These are phyloP conservation scores for Candida sp. DNA, from an alignment of 1,139 yeast species.

Conservation along the genomic window DNA sequence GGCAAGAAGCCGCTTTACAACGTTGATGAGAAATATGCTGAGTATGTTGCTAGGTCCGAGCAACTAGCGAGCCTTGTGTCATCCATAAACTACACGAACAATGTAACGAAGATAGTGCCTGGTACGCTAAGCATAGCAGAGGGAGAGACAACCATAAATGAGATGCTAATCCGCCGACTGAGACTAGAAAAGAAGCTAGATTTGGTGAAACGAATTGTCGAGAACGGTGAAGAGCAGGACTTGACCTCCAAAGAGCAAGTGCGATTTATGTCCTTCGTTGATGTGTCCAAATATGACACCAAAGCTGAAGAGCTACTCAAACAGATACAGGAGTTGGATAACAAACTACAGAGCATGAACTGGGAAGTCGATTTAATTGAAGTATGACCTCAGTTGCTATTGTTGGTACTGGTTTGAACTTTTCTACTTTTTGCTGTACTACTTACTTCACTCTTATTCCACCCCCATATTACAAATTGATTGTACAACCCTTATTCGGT, in stretches of 20 bases:
- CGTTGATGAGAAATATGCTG: conserved; percentile 1
- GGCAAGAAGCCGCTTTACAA: conserved; percentile 2
- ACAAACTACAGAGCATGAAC: conserved; percentile 3
- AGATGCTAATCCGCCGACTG: neutral
- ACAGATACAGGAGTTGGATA: conserved; percentile 1
- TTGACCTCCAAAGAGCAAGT: conserved; percentile 1
- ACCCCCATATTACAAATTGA: neutral
- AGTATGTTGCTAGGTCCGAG: neutral
- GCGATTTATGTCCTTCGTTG: neutral
- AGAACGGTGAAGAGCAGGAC: neutral
- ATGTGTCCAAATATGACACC: neutral
- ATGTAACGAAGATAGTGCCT: neutral
- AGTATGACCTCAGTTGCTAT: neutral
- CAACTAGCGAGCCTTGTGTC: neutral
- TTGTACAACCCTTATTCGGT: neutral
- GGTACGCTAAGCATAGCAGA: neutral
- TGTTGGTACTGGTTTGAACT: conserved; percentile 1
- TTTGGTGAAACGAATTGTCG: neutral
- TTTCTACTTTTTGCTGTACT: neutral
- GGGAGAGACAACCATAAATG: neutral
- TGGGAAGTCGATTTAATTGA: conserved; percentile 6
- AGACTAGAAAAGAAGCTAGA: neutral
- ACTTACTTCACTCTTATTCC: too few relatives aligned
- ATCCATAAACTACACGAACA: conserved; percentile 3
- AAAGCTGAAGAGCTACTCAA: neutral